Base-by-base conservation (phyloP, 1,284 basidiomycete genomes). In the Phellopilus nigrolimitatus region DNA sequence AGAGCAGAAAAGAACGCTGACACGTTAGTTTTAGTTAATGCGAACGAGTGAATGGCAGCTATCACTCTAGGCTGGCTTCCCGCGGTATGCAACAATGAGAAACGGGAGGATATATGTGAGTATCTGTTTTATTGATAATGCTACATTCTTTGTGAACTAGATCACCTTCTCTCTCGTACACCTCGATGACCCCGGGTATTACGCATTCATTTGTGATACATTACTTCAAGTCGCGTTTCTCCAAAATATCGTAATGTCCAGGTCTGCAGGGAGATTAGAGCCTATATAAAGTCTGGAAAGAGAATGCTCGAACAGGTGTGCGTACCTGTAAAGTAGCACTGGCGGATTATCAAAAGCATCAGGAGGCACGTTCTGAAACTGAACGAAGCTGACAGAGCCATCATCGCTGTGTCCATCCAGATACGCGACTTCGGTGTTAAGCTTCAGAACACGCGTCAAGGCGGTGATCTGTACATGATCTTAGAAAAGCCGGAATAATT, bases 391-490 rank as follows among this genome's bases (percentile, higher is more conserved):
- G 30, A 89, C 82, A 27, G 67, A 65, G 2, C 72, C 76, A 7
- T 69, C 64, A 2, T 64, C 47, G 27, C 73, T 73, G 22, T 66
- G 71, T 3, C 79, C 75, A 64, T 91, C 89, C 15, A 95, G 74
- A 66, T 93, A 93, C 3, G 90, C 90, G 30, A 93, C 76, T 44
- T 81, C 76, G 43, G 93, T 68, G 51, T 86, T 84, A 44, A 89
- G 68, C 34, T 75, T 69, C 25, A 94, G 68, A 0, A 84, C 86
- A 40, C 79, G 73, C 10, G 84, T 79, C 5, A 95, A 72, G 0
- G 91, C 91, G 51, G 79, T 80, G 57, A 95, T 88, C 61, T 92
- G 88, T 17, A 89, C 82, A 59, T 95, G 84, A 59, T 95, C 92
- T 81, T 46, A 17, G 47, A 24, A 33, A 38, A 31, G 22, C 8